phyloP scores from a whole-genome alignment of 257 asterid species.

The Jacaranda copaia region DNA sequence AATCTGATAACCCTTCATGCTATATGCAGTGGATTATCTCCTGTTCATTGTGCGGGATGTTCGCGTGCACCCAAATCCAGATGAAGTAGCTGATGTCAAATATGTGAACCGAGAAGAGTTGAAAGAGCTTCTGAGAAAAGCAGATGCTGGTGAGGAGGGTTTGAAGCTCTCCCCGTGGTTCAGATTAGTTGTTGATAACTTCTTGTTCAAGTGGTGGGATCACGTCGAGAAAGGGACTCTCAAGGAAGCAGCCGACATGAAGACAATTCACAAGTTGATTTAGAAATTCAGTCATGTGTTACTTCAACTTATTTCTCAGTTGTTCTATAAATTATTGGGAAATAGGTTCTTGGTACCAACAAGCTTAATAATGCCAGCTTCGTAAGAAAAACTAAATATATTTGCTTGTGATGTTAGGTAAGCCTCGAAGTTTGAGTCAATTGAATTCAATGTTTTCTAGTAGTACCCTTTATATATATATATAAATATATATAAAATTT shows the following conservation, averaged over 20 bases:
- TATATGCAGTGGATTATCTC: conserved; percentile 85
- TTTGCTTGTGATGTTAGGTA: not conserved
- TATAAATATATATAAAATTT: too few relatives aligned
- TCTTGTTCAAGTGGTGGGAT: conserved; percentile 98
- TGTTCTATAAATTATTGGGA: conserved; percentile 5
- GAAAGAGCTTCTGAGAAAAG: conserved; percentile 82
- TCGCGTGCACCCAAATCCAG: conserved; percentile 78
- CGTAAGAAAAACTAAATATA: conserved; percentile 1
- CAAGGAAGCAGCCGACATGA: conserved; percentile 76
- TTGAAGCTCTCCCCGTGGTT: conserved; percentile 96
- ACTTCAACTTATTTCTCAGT: conserved; percentile 5
- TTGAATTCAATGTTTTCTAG: too few relatives aligned
- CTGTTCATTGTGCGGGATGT: conserved; percentile 90
- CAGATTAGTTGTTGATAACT: conserved; percentile 84
- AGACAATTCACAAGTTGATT: conserved; percentile 81
- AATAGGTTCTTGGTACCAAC: conserved; percentile 1
- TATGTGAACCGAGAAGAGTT: conserved; percentile 74
- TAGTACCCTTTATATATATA: too few relatives aligned
- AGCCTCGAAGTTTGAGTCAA: not conserved
- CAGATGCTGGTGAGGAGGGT: conserved; percentile 92
- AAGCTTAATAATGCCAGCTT: not conserved
- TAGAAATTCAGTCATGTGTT: conserved; percentile 28
- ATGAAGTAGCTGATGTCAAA: conserved; percentile 84
- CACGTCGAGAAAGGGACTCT: conserved; percentile 89
- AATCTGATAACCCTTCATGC: conserved; percentile 6